Conservation (phyloP, 306 rosid species). For the Rosa rugosa region DNA sequence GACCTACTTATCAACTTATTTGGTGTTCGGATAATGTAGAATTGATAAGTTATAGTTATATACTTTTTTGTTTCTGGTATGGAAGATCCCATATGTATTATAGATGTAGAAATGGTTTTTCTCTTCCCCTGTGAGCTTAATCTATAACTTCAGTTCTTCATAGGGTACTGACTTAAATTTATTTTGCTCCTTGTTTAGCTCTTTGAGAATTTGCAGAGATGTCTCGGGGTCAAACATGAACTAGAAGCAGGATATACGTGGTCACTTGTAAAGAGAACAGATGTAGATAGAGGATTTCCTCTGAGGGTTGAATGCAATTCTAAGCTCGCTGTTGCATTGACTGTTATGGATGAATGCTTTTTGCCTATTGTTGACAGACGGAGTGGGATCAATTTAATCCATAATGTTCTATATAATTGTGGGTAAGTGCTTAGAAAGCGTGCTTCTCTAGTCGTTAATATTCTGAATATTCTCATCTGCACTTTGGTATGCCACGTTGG, state of each 20-base stretch:
- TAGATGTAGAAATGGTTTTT: background rate
- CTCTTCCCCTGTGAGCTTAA: background rate
- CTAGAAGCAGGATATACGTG: conserved; percentile 93
- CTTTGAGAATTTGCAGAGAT: conserved; percentile 83
- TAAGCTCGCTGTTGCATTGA: conserved; percentile 88
- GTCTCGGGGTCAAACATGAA: conserved; percentile 82
- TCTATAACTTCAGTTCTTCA: conserved; percentile 7
- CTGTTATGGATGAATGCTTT: conserved; percentile 98
- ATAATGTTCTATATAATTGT: conserved; percentile 75
- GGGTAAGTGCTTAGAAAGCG: conserved; percentile 58
- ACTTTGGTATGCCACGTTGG: background rate
- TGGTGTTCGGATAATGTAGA: background rate
- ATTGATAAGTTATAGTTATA: background rate
- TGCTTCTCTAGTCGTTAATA: background rate
- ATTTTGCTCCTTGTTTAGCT: conserved; percentile 53
- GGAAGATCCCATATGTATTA: background rate
- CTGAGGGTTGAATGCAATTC: conserved; percentile 85
- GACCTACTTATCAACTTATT: background rate
- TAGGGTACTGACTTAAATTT: conserved; percentile 10
- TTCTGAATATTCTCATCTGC: background rate
- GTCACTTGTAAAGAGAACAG: conserved; percentile 77
- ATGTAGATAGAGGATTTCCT: conserved; percentile 74
- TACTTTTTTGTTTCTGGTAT: background rate
- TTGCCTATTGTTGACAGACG: conserved; percentile 92
- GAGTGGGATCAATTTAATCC: conserved; percentile 91